Percentiles rank a stretch among this genome's conserved stretches.
phyloP scores from a whole-genome alignment of 805 yeast genomes.

The Saccharomyces jurei region DNA sequence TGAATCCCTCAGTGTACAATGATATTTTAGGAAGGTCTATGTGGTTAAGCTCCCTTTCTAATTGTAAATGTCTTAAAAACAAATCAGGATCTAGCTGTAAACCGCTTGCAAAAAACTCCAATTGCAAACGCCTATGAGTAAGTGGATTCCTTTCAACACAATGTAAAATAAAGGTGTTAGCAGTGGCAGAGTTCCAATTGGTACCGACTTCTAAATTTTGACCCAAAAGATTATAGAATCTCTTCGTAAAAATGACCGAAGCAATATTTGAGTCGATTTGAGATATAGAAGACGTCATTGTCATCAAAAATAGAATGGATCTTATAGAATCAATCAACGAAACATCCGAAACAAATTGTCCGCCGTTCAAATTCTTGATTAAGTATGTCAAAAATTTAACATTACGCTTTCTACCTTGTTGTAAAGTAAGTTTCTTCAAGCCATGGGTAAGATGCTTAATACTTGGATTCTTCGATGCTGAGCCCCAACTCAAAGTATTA shows the following conservation, averaged over 20 bases:
- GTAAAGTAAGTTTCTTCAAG: slow-evolving; percentile 18
- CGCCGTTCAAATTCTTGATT: slow-evolving; percentile 15
- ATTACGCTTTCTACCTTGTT: slow-evolving; percentile 6
- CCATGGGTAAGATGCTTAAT: slow-evolving; percentile 20
- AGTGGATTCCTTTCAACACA: slow-evolving; percentile 14
- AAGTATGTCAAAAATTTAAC: slow-evolving; percentile 13
- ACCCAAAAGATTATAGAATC: slow-evolving; percentile 7
- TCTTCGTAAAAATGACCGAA: slow-evolving; percentile 8
- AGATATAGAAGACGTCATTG: slow-evolving; percentile 11
- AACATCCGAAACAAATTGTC: slow-evolving; percentile 11
- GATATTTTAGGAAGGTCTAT: slow-evolving; percentile 15
- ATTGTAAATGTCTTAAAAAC: slow-evolving; percentile 19
- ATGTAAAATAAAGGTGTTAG: slow-evolving; percentile 10
- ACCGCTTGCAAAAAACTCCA: slow-evolving; percentile 21
- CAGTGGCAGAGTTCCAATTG: slow-evolving; percentile 10
- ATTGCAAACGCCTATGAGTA: slow-evolving; percentile 13
- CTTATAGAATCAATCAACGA: slow-evolving; percentile 14
- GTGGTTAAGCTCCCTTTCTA: slow-evolving; percentile 9
- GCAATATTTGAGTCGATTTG: slow-evolving; percentile 5
- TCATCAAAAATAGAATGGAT: slow-evolving; percentile 7
- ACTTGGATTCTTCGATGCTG: slow-evolving; percentile 1
- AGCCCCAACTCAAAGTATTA: background rate
- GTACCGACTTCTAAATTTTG: slow-evolving; percentile 12
- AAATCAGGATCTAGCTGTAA: slow-evolving; percentile 23
- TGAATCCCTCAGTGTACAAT: slow-evolving; percentile 30